A percentile compares a stretch with the other conserved stretches of the same genome.
These are phyloP conservation scores for Chlamydomonas sphaeroides DNA, from an alignment of 139 green algal genomes.

Conservation along the genomic window DNA sequence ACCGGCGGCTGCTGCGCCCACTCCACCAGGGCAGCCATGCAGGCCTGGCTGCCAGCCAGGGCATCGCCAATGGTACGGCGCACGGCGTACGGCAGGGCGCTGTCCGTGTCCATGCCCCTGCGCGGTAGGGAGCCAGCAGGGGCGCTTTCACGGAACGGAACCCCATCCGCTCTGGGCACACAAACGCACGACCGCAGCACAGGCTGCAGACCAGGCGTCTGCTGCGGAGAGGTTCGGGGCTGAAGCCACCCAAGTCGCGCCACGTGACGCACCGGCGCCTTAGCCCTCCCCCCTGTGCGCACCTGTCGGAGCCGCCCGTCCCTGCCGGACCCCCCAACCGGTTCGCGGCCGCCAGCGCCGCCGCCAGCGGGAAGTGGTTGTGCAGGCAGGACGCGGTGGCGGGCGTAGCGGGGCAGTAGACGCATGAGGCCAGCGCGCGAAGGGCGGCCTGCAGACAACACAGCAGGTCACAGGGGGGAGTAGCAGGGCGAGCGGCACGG, in stretches of 20 bases:
- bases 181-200: no score
- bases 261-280: no score
- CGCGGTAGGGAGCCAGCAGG: no score
- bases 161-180: no score
- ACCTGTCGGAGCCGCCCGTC: slow-evolving; percentile 7
- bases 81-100: slow-evolving; percentile 23
- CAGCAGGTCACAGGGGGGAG: no score
- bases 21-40: slow-evolving; percentile 38
- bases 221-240: no score
- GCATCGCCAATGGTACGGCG: slow-evolving; percentile 43
- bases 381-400: slow-evolving; percentile 4
- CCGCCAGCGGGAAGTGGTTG: slow-evolving; percentile 51
- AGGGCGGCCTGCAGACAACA: slow-evolving; percentile 30
- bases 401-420: slow-evolving; percentile 22
- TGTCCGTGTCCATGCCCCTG: slow-evolving; percentile 49
- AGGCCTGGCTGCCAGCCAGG: slow-evolving; percentile 34
- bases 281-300: neutral
- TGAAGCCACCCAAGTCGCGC: no score
- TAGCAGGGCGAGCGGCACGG: no score
- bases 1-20: slow-evolving; percentile 32
- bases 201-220: no score
- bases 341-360: slow-evolving; percentile 3
- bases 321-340: slow-evolving; percentile 1
- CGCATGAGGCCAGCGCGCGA: slow-evolving; percentile 31
- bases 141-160: no score